phyloP scores from a whole-genome alignment of 768 basidiomycete genomes.

The Amanita subjunquillea region DNA sequence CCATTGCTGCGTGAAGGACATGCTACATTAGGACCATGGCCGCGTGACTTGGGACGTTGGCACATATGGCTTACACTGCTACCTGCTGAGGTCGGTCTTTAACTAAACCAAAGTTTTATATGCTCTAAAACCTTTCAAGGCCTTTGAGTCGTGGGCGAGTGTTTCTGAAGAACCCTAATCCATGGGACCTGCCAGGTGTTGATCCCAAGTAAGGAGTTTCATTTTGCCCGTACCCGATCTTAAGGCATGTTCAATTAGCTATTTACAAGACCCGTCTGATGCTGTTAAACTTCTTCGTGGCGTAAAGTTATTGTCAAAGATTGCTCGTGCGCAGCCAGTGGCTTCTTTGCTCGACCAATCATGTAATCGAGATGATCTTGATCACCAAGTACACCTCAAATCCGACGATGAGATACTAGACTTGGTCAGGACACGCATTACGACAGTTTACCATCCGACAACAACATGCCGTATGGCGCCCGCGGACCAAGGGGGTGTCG shows the following conservation, averaged over 20 bases:
- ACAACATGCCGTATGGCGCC: slow-evolving; percentile 39
- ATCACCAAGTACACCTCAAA: slow-evolving; percentile 26
- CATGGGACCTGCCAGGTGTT: slow-evolving; percentile 32
- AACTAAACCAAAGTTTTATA: neutral
- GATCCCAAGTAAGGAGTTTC: slow-evolving; percentile 28
- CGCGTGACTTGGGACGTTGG: slow-evolving; percentile 21
- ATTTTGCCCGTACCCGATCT: neutral
- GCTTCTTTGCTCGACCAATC: slow-evolving; percentile 24
- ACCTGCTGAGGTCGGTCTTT: slow-evolving; percentile 26
- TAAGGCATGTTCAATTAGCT: slow-evolving; percentile 16
- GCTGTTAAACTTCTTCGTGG: slow-evolving; percentile 32
- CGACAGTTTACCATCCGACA: slow-evolving; percentile 40
- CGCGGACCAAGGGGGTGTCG: slow-evolving; percentile 26
- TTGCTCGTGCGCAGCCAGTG: slow-evolving; percentile 30
- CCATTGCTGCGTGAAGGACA: too few species aligned
- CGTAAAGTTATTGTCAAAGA: slow-evolving; percentile 24
- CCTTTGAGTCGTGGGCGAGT: slow-evolving; percentile 33
- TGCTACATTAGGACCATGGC: slow-evolving; percentile 23
- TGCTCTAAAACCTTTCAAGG: slow-evolving; percentile 11
- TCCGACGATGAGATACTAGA: slow-evolving; percentile 31
- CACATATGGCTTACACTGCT: slow-evolving; percentile 31
- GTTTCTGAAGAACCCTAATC: slow-evolving; percentile 26
- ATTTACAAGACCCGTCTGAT: slow-evolving; percentile 31
- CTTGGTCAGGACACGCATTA: slow-evolving; percentile 28
- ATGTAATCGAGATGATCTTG: slow-evolving; percentile 23